phyloP scores from a whole-genome alignment of 179 eudicot species.

The Nepenthes alata region DNA sequence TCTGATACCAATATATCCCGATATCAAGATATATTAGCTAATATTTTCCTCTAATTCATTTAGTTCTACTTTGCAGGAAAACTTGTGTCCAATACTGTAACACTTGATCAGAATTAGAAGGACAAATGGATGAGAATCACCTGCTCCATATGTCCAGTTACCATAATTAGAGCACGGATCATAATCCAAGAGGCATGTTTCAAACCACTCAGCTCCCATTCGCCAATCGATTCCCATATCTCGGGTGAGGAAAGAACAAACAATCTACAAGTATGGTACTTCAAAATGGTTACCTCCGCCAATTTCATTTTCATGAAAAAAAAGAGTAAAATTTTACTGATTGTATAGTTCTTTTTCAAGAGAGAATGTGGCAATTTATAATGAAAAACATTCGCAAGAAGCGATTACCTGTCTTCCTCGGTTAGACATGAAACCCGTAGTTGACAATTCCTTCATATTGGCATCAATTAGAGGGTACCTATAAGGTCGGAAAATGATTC shows the following conservation, averaged over 20 bases:
- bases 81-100: too few relatives aligned
- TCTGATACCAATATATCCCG: too few relatives aligned
- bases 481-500: constrained; percentile 1
- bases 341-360: not conserved
- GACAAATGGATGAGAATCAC: constrained; percentile 18
- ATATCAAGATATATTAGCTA: too few relatives aligned
- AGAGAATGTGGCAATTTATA: not conserved
- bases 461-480: constrained; percentile 92
- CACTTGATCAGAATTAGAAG: too few relatives aligned
- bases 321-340: not conserved
- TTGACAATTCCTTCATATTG: constrained; percentile 74
- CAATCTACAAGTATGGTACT: constrained; percentile 37
- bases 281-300: too few relatives aligned
- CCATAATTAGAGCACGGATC: constrained; percentile 97
- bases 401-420: constrained; percentile 77
- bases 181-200: constrained; percentile 85
- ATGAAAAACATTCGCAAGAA: too few relatives aligned
- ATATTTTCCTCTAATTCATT: too few relatives aligned
- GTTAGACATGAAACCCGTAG: constrained; percentile 93
- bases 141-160: constrained; percentile 98
- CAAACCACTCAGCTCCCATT: constrained; percentile 99
- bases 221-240: constrained; percentile 98
- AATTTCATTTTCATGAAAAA: not conserved
- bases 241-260: constrained; percentile 88
- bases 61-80: too few relatives aligned